Conservation (phyloP, 2,329 filamentous ascomycete genomes). For the Phialemoniopsis sp. region DNA sequence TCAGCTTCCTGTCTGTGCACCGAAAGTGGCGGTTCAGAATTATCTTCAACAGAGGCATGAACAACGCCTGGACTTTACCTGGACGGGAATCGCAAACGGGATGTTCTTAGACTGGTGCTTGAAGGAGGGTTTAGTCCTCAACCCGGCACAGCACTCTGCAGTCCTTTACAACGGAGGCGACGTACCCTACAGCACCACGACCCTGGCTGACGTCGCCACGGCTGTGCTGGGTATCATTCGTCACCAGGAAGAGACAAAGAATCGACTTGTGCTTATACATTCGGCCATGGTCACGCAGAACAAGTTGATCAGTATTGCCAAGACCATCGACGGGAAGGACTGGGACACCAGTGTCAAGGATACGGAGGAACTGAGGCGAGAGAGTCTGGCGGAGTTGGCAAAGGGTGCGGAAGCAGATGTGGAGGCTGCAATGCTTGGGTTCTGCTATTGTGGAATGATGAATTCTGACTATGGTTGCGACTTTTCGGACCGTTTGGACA, state of each 20-base stretch:
- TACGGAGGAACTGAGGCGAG: constrained; percentile 8
- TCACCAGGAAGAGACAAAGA: constrained; percentile 42
- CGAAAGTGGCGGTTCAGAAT: too few relatives aligned
- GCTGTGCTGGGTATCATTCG: constrained; percentile 46
- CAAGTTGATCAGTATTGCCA: constrained; percentile 13
- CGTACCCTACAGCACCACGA: constrained; percentile 42
- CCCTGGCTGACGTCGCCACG: constrained; percentile 43
- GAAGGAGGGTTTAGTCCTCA: too few relatives aligned
- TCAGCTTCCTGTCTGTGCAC: too few relatives aligned
- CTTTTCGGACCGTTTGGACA: constrained; percentile 1
- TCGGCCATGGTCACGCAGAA: constrained; percentile 14
- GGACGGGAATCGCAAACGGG: constrained; percentile 53
- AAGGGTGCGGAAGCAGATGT: constrained; percentile 8
- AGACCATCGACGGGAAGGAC: constrained; percentile 10
- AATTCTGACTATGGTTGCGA: background rate
- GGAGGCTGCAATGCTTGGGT: background rate
- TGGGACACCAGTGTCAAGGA: constrained; percentile 12
- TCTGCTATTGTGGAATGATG: background rate
- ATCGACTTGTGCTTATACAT: constrained; percentile 24
- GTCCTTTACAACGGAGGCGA: constrained; percentile 52
- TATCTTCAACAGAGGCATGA: too few relatives aligned
- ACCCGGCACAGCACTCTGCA: constrained; percentile 23
- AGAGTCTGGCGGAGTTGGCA: constrained; percentile 10
- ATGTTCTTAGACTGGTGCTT: constrained; percentile 54
- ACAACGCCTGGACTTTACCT: constrained; percentile 35